These are phyloP conservation scores for Punctularia strigosozonata DNA, from an alignment of 768 basidiomycete genomes.

Conservation along the genomic window DNA sequence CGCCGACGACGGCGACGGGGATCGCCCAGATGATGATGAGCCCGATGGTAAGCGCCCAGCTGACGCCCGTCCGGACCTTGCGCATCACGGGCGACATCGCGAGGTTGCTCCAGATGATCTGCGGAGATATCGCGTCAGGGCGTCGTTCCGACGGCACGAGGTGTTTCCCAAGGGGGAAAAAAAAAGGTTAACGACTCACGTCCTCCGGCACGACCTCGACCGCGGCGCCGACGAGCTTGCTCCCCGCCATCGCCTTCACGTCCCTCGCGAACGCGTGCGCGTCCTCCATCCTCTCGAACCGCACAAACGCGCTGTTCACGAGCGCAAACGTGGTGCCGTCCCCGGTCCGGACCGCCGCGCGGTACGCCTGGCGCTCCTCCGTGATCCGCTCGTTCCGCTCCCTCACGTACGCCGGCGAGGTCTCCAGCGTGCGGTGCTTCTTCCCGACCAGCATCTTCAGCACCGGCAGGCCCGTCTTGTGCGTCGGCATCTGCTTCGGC, in stretches of 20 bases:
- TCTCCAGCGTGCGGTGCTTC: not conserved
- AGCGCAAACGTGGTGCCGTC: too few relatives aligned
- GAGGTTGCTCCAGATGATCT: slow-evolving; percentile 20
- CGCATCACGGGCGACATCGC: slow-evolving; percentile 51
- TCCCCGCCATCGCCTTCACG: slow-evolving; percentile 13
- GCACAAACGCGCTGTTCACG: too few relatives aligned
- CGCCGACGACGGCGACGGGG: slow-evolving; percentile 38
- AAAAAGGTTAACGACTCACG: slow-evolving; percentile 38
- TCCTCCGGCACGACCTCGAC: slow-evolving; percentile 16
- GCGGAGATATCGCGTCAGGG: slow-evolving; percentile 47
- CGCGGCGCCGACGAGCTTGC: slow-evolving; percentile 18
- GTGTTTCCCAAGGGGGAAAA: slow-evolving; percentile 68
- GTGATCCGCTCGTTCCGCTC: slow-evolving; percentile 19
- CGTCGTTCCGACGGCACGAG: slow-evolving; percentile 94
- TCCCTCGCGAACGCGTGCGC: too few relatives aligned
- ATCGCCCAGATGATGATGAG: slow-evolving; percentile 84
- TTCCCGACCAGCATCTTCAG: slow-evolving; percentile 1
- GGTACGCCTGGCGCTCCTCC: slow-evolving; percentile 24
- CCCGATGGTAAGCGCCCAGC: slow-evolving; percentile 58
- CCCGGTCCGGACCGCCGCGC: too few relatives aligned
- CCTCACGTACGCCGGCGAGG: slow-evolving; percentile 9
- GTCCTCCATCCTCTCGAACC: too few relatives aligned
- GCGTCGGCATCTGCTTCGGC: slow-evolving; percentile 23
- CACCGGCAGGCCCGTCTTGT: slow-evolving; percentile 9
- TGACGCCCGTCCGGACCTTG: slow-evolving; percentile 47